Conservation (phyloP, 805 yeast genomes). For the Grigorovia transvaalensis region DNA sequence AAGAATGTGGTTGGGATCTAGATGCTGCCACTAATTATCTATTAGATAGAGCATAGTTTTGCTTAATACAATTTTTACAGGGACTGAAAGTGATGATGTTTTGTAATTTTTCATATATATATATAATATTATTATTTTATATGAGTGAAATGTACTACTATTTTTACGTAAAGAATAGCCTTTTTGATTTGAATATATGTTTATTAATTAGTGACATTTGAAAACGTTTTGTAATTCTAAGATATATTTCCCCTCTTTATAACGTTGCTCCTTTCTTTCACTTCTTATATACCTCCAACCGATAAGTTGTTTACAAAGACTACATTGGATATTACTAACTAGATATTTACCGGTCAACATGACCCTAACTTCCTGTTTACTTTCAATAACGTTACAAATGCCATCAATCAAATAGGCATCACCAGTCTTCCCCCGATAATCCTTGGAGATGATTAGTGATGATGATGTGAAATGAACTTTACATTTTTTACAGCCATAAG, state of each 20-base stretch:
- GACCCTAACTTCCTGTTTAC: conserved; percentile 30
- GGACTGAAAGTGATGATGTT: too few species aligned
- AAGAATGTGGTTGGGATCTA: conserved; percentile 59
- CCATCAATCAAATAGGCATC: conserved; percentile 44
- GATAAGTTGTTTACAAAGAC: conserved; percentile 40
- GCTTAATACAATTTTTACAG: too few species aligned
- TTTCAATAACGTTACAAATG: conserved; percentile 37
- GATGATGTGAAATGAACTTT: conserved; percentile 26
- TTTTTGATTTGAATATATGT: too few species aligned
- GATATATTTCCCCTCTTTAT: conserved; percentile 53
- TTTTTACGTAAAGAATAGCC: too few species aligned
- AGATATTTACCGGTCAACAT: conserved; percentile 54
- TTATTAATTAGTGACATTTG: conserved; percentile 9
- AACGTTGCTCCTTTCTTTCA: conserved; percentile 35
- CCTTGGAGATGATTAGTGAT: conserved; percentile 27
- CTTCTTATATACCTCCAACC: conserved; percentile 59
- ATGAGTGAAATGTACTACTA: too few species aligned
- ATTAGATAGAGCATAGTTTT: conserved; percentile 51
- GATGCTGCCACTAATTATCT: conserved; percentile 82
- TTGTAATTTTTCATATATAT: too few species aligned
- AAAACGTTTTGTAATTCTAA: conserved; percentile 33
- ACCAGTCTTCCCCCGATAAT: conserved; percentile 48
- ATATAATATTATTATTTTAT: too few species aligned
- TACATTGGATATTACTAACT: conserved; percentile 49
- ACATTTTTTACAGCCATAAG: conserved; percentile 26